Base-by-base conservation (phyloP, 768 basidiomycete species). In the Coprinopsis cinerea region DNA sequence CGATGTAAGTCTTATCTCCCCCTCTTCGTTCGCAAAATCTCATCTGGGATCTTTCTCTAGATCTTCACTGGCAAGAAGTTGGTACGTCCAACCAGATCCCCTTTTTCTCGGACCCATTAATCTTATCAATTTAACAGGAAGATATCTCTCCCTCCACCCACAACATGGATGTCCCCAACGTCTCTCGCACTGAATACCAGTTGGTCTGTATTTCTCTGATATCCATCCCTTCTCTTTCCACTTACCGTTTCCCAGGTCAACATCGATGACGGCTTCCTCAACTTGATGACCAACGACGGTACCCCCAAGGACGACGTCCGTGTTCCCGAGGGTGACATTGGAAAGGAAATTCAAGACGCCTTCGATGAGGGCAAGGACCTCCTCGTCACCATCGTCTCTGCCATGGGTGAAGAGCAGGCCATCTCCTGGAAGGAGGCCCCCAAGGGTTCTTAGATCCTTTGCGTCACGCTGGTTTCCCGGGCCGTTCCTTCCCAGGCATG, bases 111-210 rank as follows among this genome's bases (percentile, higher is more conserved):
- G 15, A 18, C 30, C 45, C 25, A 14, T 26, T 24, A 17, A 52
- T 52, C 51, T 41, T 6, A 23, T 23, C 37, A 32, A 15, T 28
- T 42, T 41, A 22, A 71, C 65, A 91, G 88, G 90, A 92, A 81
- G 90, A 91, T 78, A 89, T 92, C 69, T 90, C 67, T 60, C 92
- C 92, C 61, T 95, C 92, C 65, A 99, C 95, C 67, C 96, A 99
- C 82, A 99, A 99, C 78, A 93, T 99, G 91, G 94, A 97, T 59
- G 95, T 96, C 62, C 95, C 95, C 68, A 89, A 96, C 73, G 92
- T 99, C 66, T 54, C 24, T 43, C 89, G 95, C 67, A 77, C 73
- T 53, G 96, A 99, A 82, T 98, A 84, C 79, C 78, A 85, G 62
- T 85, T 99, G 64, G 88, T 92, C 40, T 20, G 28, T 49, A 11